phyloP scores from a whole-genome alignment of 1,284 basidiomycete species.

The Heterobasidion occidentale region DNA sequence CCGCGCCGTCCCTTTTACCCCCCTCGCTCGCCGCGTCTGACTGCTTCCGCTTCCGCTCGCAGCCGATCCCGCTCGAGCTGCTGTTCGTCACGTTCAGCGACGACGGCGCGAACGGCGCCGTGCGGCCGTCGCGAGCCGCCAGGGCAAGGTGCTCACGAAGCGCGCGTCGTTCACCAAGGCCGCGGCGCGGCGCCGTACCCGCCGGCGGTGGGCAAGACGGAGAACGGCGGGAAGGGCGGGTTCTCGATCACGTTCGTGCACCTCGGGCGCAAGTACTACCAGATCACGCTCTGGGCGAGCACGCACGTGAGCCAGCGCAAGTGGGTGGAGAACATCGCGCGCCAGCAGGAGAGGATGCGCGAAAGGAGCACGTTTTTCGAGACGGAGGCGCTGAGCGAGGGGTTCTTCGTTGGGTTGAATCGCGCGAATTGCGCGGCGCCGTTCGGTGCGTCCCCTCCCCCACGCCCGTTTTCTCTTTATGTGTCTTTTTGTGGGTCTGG shows the following conservation, averaged over 20 bases:
- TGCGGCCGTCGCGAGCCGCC: not conserved
- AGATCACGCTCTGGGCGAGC: conserved; percentile 88
- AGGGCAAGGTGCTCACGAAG: not conserved
- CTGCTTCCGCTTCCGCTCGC: conserved; percentile 6
- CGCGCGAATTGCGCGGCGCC: conserved; percentile 94
- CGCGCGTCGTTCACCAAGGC: not conserved
- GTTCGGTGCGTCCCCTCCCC: conserved; percentile 59
- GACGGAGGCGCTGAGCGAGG: conserved; percentile 78
- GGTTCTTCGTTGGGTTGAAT: conserved; percentile 78
- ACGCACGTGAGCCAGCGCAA: conserved; percentile 84
- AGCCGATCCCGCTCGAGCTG: conserved; percentile 96
- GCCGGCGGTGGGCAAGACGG: conserved; percentile 26
- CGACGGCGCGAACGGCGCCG: conserved; percentile 29
- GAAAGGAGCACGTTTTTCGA: conserved; percentile 88
- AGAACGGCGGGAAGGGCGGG: conserved; percentile 74
- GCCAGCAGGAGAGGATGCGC: conserved; percentile 82
- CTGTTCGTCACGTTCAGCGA: conserved; percentile 82
- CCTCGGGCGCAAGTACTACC: conserved; percentile 90
- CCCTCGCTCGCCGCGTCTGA: conserved; percentile 4
- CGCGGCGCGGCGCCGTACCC: conserved; percentile 17
- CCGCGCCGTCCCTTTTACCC: not conserved
- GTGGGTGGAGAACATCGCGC: conserved; percentile 91
- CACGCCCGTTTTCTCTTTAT: not conserved
- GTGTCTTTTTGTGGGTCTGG: not conserved
- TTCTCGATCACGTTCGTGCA: conserved; percentile 92